These are phyloP conservation scores for Candida ficus DNA, from an alignment of 805 yeast genomes.

Conservation along the genomic window DNA sequence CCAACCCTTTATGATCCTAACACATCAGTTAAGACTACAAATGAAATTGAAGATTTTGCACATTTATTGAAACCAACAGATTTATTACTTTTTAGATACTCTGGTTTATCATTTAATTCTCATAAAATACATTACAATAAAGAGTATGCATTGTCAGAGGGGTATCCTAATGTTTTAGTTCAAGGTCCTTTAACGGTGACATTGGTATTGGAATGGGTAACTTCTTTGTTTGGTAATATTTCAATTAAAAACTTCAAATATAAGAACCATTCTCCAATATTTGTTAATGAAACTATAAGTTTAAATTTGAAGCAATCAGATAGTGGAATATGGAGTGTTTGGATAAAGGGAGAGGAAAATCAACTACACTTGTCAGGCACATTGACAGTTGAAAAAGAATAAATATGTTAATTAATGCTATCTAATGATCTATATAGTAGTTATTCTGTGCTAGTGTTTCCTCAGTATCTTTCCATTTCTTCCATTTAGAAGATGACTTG, in stretches of 20 bases:
- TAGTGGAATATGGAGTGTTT: constrained; percentile 9
- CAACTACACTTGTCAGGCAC: constrained; percentile 12
- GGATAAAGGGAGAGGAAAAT: constrained; percentile 19
- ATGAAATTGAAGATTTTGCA: constrained; percentile 16
- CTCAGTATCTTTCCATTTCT: constrained; percentile 45
- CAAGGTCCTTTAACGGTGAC: constrained; percentile 82
- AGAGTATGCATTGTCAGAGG: constrained; percentile 52
- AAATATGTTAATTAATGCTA: not conserved
- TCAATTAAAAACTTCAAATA: constrained; percentile 31
- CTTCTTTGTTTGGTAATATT: constrained; percentile 13
- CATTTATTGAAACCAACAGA: constrained; percentile 33
- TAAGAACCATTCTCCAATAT: constrained; percentile 39
- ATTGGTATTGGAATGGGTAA: constrained; percentile 49
- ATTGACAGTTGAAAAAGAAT: constrained; percentile 8
- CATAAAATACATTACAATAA: constrained; percentile 79
- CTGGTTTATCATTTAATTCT: constrained; percentile 75
- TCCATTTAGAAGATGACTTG: constrained; percentile 40
- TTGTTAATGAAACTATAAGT: constrained; percentile 29
- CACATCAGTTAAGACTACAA: not conserved
- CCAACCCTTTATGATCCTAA: constrained; percentile 25
- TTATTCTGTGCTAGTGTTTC: constrained; percentile 16
- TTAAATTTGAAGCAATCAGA: constrained; percentile 14
- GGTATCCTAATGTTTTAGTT: constrained; percentile 54
- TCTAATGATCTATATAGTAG: constrained; percentile 18
- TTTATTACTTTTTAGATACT: constrained; percentile 52